Percentiles rank a stretch among this genome's conserved stretches.
Conservation (phyloP, 2,329 filamentous ascomycete genomes). For the Fusarium sp. region DNA sequence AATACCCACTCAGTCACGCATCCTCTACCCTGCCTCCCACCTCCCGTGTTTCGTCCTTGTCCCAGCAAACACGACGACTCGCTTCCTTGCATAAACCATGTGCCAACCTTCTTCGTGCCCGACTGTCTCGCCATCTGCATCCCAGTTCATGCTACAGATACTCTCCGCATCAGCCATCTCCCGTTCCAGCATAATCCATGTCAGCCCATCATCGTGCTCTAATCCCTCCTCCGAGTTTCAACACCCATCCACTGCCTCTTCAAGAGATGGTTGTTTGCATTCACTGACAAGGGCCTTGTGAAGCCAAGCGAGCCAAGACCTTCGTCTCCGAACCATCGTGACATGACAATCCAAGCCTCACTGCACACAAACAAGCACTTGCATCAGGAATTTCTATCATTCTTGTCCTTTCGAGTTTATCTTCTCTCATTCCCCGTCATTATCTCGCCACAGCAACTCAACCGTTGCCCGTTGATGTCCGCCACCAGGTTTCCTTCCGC, state of each 20-base stretch:
- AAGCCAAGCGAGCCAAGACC: neutral
- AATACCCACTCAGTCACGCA: neutral
- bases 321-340: neutral
- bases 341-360: neutral
- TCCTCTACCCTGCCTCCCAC: neutral
- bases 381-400: constrained; percentile 15
- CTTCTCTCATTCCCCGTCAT: constrained; percentile 32
- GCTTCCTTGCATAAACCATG: constrained; percentile 14
- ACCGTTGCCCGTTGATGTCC: constrained; percentile 1
- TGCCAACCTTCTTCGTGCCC: neutral
- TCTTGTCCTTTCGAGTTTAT: constrained; percentile 25
- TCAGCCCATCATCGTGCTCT: neutral
- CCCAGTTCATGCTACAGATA: neutral
- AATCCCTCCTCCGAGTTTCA: neutral
- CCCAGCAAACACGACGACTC: constrained; percentile 3
- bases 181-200: constrained; percentile 2
- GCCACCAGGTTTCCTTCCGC: constrained; percentile 6
- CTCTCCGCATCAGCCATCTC: constrained; percentile 5
- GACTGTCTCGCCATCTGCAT: constrained; percentile 7
- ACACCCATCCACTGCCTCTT: neutral
- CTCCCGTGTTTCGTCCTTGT: neutral
- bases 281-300: neutral
- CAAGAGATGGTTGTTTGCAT: neutral
- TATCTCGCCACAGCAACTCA: constrained; percentile 21
- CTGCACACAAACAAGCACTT: neutral